Evolutionary conservation across 1,284 basidiomycete genomes (phyloP).

Genomic region (Cryptococcus depauperatus): DNA sequence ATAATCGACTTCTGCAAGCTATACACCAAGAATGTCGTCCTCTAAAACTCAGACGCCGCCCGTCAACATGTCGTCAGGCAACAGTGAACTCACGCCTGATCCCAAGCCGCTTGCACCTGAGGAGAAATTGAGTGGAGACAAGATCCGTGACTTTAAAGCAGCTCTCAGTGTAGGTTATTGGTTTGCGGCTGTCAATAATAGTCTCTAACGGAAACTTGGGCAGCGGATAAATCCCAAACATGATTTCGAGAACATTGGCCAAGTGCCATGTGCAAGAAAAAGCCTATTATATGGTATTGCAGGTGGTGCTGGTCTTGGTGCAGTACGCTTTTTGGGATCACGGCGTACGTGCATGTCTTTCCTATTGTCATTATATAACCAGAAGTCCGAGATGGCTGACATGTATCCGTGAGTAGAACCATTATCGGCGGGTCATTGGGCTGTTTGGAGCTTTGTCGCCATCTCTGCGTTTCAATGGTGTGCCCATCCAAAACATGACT

Average conservation of each 20-base stretch:
- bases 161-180: slow-evolving; percentile 10
- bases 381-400: not conserved
- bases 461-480: slow-evolving; percentile 35
- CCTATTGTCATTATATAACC: not conserved
- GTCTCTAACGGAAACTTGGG: not conserved
- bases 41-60: slow-evolving; percentile 6
- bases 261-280: slow-evolving; percentile 39
- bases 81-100: slow-evolving; percentile 15
- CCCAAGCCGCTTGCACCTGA: slow-evolving; percentile 6
- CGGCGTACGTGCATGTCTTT: slow-evolving; percentile 25
- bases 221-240: slow-evolving; percentile 26
- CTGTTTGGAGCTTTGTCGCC: slow-evolving; percentile 34
- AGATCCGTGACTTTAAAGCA: slow-evolving; percentile 8
- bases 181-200: not conserved
- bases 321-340: slow-evolving; percentile 35
- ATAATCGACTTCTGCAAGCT: no score
- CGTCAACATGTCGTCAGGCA: slow-evolving; percentile 15
- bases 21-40: no score
- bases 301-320: slow-evolving; percentile 36
- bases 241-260: slow-evolving; percentile 42
- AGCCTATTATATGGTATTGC: slow-evolving; percentile 42
- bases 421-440: slow-evolving; percentile 33
- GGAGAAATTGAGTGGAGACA: slow-evolving; percentile 13
- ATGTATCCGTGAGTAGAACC: no score
- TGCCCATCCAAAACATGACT: slow-evolving; percentile 5